Evolutionary conservation across 148 eudicot genomes (phyloP).

Genomic region (Selenicereus undatus): DNA sequence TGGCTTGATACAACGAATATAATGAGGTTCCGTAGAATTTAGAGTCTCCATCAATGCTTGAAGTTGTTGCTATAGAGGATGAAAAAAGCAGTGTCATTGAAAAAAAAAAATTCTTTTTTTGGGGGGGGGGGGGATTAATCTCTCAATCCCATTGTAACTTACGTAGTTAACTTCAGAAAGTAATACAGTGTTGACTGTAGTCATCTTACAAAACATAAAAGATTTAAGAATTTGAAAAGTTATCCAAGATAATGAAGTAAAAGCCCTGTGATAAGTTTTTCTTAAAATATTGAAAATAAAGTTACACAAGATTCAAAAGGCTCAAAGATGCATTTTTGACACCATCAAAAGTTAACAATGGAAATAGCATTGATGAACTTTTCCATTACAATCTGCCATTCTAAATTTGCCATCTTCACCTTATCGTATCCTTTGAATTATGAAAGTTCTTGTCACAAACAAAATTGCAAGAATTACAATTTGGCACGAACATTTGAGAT

Average conservation of each 20-base stretch:
- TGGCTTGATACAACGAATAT: conserved; percentile 95
- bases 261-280: too few species aligned
- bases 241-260: background rate
- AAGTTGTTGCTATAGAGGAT: conserved; percentile 82
- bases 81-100: background rate
- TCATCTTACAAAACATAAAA: background rate
- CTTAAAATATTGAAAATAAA: too few species aligned
- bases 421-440: background rate
- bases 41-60: conserved; percentile 98
- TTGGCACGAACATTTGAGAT: background rate
- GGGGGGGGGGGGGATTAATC: too few species aligned
- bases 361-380: background rate
- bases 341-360: background rate
- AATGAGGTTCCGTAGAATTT: conserved; percentile 91
- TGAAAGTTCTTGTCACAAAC: background rate
- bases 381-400: background rate
- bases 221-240: background rate
- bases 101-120: background rate
- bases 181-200: background rate
- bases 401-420: background rate
- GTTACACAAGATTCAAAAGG: background rate
- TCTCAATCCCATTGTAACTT: too few species aligned
- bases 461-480: background rate
- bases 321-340: background rate
- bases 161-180: too few species aligned